A percentile compares a stretch with the other conserved stretches of the same genome.
Evolutionary conservation across 225 moss, liverwort and hornwort species (phyloP).

Genomic region (Pleurozium schreberi): DNA sequence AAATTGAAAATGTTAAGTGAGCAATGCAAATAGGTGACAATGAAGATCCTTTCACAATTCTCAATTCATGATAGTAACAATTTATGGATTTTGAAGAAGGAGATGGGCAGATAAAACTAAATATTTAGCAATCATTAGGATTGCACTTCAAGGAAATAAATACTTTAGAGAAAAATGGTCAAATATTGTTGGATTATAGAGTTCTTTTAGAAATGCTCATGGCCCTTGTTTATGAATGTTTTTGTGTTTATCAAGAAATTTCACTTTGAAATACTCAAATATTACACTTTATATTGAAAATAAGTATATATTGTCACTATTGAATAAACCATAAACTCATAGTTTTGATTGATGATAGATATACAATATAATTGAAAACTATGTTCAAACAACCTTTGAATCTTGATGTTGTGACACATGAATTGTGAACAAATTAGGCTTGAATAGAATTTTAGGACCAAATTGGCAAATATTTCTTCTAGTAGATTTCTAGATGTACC

Average conservation of each 20-base stretch:
- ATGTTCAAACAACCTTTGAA: background rate
- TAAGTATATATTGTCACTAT: background rate
- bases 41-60: background rate
- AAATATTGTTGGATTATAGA: too few species aligned
- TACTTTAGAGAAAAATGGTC: too few species aligned
- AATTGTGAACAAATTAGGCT: background rate
- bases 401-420: background rate
- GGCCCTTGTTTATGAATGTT: background rate
- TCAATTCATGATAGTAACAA: background rate
- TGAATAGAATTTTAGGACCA: too few species aligned
- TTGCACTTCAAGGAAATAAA: background rate
- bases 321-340: background rate
- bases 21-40: background rate
- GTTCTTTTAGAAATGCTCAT: background rate
- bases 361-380: background rate
- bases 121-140: background rate
- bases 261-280: background rate
- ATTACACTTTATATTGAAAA: background rate
- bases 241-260: background rate
- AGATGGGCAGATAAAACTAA: rapidly evolving
- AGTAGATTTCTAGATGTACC: background rate
- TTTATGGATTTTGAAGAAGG: background rate
- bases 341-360: background rate
- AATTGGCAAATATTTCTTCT: background rate
- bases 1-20: background rate